phyloP scores from a whole-genome alignment of 2,329 filamentous ascomycete species.

The Ceratocystis cacaofunesta region DNA sequence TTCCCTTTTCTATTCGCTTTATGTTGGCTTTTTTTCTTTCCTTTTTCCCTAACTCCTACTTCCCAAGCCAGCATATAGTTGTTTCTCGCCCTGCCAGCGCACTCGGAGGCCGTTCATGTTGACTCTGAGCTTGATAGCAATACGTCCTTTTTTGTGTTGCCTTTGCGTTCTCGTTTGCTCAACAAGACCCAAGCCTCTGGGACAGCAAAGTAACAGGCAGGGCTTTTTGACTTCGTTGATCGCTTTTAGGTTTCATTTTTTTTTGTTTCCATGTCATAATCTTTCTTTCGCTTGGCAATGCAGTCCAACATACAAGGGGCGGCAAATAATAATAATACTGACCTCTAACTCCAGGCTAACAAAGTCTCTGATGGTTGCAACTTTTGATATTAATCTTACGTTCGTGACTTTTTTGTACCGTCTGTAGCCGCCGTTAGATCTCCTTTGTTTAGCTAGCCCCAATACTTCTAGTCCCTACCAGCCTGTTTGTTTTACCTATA shows the following conservation, averaged over 20 bases:
- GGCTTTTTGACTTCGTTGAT: too few species aligned
- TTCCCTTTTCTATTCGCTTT: too few species aligned
- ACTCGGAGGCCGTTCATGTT: not conserved
- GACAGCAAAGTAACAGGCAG: not conserved
- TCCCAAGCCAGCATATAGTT: not conserved
- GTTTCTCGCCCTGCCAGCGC: not conserved
- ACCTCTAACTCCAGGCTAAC: not conserved
- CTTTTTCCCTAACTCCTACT: not conserved
- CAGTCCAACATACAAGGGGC: not conserved
- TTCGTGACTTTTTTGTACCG: not conserved
- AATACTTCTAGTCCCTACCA: not conserved
- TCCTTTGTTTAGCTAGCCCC: not conserved
- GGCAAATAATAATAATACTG: too few species aligned
- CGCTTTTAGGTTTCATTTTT: not conserved
- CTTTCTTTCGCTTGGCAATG: not conserved
- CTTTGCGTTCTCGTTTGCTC: not conserved
- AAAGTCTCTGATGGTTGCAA: not conserved
- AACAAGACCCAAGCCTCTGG: not conserved
- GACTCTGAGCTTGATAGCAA: not conserved
- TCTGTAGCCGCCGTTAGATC: not conserved
- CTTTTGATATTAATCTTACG: not conserved
- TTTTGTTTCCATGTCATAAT: not conserved
- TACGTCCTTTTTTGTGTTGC: not conserved
- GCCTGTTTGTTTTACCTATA: not conserved
- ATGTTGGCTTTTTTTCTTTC: too few species aligned